Percentiles rank a stretch among this genome's conserved stretches.
phyloP scores from a whole-genome alignment of 1,284 basidiomycete species.

The Vanrija sp. region DNA sequence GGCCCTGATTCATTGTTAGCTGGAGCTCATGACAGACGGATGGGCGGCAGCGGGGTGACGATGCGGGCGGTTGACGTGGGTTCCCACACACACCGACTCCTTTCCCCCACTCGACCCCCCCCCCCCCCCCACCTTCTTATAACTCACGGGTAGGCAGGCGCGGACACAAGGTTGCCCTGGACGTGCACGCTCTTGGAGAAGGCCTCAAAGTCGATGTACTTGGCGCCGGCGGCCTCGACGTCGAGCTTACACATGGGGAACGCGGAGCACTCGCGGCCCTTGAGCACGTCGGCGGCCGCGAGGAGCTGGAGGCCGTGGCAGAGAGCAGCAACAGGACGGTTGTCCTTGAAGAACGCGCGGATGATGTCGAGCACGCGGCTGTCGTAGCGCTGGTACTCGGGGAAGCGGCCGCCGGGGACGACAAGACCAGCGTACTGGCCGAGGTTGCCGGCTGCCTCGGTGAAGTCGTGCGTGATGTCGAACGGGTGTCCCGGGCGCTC shows the following conservation, averaged over 20 bases:
- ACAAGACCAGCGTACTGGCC: constrained; percentile 16
- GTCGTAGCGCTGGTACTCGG: constrained; percentile 18
- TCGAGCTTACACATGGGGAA: constrained; percentile 24
- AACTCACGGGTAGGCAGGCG: constrained; percentile 19
- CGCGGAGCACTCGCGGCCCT: constrained; percentile 16
- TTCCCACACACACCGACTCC: too few species aligned
- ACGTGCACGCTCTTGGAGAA: constrained; percentile 19
- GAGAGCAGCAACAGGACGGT: constrained; percentile 16
- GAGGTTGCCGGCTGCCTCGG: constrained; percentile 8
- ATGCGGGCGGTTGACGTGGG: too few species aligned
- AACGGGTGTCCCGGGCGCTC: constrained; percentile 20
- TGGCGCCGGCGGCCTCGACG: constrained; percentile 17
- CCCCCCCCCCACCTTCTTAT: too few species aligned
- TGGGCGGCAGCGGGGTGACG: too few species aligned
- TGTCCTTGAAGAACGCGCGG: constrained; percentile 7
- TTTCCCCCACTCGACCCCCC: too few species aligned
- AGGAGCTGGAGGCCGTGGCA: constrained; percentile 22
- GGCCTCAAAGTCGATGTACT: constrained; percentile 19
- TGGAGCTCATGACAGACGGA: too few species aligned
- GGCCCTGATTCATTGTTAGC: not conserved
- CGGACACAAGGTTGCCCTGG: constrained; percentile 18
- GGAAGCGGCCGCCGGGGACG: constrained; percentile 20
- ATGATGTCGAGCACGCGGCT: constrained; percentile 18
- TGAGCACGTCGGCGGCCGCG: constrained; percentile 16
- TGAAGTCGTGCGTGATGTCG: constrained; percentile 11